These are phyloP conservation scores for Diphasiastrum complanatum DNA, from an alignment of 83 land plant species.

Conservation along the genomic window DNA sequence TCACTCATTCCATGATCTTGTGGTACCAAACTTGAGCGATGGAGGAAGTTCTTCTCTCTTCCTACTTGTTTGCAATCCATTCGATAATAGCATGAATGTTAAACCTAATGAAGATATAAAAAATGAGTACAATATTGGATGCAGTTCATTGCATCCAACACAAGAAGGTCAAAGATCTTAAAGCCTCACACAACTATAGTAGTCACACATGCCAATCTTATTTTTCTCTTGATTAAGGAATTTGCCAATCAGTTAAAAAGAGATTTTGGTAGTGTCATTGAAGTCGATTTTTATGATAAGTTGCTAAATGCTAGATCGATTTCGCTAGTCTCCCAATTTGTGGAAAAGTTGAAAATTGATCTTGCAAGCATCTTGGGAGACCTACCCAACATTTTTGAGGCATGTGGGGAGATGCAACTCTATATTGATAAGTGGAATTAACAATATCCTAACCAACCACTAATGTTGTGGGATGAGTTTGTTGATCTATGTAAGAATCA, in stretches of 20 bases:
- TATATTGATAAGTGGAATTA: conserved; percentile 10
- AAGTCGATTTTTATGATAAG: too few relatives aligned
- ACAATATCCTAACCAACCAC: conserved; percentile 17
- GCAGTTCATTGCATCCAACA: conserved; percentile 5
- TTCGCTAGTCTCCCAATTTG: conserved; percentile 3
- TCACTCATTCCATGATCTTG: background rate
- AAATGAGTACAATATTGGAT: background rate
- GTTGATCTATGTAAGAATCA: conserved; percentile 1
- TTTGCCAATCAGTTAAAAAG: too few relatives aligned
- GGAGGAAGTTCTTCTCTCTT: background rate
- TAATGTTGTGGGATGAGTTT: conserved; percentile 14
- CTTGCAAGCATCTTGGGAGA: conserved; percentile 5
- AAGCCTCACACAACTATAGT: background rate
- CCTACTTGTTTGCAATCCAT: conserved; percentile 2
- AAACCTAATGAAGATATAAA: too few relatives aligned
- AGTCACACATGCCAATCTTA: background rate
- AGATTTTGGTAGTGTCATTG: too few relatives aligned
- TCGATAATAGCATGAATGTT: background rate
- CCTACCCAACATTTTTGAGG: conserved; percentile 15
- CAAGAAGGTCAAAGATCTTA: background rate
- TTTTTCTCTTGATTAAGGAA: too few relatives aligned
- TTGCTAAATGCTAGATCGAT: conserved; percentile 9
- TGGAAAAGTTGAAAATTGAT: background rate
- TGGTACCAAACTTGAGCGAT: background rate
- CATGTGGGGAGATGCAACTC: conserved; percentile 4